Evolutionary conservation across 129 eudicot species (phyloP), one percentile per base, ranked within the genome.

Genomic region (Smallanthus sonchifolius): DNA sequence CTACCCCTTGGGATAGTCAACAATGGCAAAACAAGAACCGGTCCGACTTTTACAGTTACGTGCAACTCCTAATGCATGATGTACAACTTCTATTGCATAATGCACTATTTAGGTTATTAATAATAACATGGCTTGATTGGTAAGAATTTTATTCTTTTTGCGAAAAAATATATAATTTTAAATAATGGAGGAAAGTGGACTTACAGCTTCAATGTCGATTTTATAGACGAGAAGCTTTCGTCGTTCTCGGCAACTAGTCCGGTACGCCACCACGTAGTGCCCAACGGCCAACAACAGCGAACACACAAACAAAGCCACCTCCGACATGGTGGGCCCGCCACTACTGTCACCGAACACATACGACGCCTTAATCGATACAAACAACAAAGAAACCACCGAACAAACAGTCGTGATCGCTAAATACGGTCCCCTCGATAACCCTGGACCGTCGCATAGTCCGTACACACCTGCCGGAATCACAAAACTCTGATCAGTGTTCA

Each of bases 191-290:
- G 42, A 65, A 57, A n/a, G 19, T 4, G 4, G 28, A 90, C 98
- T 94, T 86, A 90, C 98, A 77, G 97, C 96, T 86, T 94, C 97
- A 55, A 91, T 84, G 69, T 94, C 99, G 78, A 94, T 91, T 51
- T 91, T 90, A 85, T 90, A 94, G 13, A 90, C 97, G 0, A 90
- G 96, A 48, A 94, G 89, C 90, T 94, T 91, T 28, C 96, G 85
- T 72, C 97, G 86, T 71, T 94, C 99, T 59, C 97, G 72, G 73
- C 97, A 91, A 34, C 99, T 90, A n/a, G 87, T 94, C 76, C 96
- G 83, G 28, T 94, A 94, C 7, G 98, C 98, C 80, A 86, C 97
- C 79, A 86, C 82, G 16, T 88, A 80, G 55, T 94, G 98, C 2
- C 89, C 98, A 20, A 91, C 72, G 19, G 96, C 98, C 72, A 94